Evolutionary conservation across 2,329 filamentous ascomycete genomes (phyloP).

Genomic region (Botrytis fragariae): DNA sequence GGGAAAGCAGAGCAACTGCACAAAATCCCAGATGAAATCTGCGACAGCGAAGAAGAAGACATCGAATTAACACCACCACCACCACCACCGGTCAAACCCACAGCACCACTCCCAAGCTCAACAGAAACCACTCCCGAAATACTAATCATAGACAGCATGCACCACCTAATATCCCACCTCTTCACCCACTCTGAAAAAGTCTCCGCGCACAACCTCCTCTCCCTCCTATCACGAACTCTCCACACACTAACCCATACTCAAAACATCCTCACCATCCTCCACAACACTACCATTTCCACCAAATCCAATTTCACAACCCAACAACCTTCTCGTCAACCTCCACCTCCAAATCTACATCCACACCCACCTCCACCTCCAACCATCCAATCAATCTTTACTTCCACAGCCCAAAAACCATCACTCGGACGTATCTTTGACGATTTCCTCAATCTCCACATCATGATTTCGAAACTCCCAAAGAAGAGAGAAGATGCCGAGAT

Average conservation of each 20-base stretch:
- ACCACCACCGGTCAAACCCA: not conserved
- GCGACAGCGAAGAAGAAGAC: constrained; percentile 35
- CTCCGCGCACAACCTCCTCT: constrained; percentile 51
- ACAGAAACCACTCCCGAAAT: constrained; percentile 40
- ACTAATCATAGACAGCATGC: constrained; percentile 56
- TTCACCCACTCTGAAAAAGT: constrained; percentile 47
- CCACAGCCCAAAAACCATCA: constrained; percentile 30
- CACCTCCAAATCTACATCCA: too few relatives aligned
- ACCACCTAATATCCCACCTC: constrained; percentile 49
- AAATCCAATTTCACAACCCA: constrained; percentile 7
- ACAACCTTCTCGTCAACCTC: not conserved
- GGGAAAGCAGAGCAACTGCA: not conserved
- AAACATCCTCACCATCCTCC: constrained; percentile 51
- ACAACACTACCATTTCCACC: constrained; percentile 49
- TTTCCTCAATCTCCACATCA: constrained; percentile 54
- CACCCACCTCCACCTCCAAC: not conserved
- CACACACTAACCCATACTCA: constrained; percentile 46
- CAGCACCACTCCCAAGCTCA: not conserved
- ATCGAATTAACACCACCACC: not conserved
- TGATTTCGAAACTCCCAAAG: constrained; percentile 48
- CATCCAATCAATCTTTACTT: constrained; percentile 28
- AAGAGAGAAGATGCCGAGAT: constrained; percentile 43
- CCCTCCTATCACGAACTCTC: constrained; percentile 48
- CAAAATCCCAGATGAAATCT: constrained; percentile 33
- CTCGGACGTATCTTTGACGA: constrained; percentile 54